Conservation (phyloP, 768 basidiomycete genomes). For the Termitomyces heimii region DNA sequence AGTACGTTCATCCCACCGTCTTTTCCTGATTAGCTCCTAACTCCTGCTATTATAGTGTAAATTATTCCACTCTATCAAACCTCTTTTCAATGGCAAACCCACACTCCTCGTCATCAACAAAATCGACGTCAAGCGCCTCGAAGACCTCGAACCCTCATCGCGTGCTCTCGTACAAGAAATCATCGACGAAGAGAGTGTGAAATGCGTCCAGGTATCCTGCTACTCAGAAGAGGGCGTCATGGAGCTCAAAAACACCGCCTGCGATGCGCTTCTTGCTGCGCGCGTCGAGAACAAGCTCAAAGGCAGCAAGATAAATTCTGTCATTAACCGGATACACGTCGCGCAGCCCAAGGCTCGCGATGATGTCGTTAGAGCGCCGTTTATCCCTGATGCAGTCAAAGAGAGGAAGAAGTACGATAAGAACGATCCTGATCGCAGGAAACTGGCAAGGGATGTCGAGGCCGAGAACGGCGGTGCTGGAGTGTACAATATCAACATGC, state of each 20-base stretch:
- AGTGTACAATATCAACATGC: constrained; percentile 86
- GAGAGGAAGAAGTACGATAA: constrained; percentile 80
- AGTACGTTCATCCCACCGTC: constrained; percentile 34
- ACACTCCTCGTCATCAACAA: constrained; percentile 96
- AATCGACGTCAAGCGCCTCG: constrained; percentile 86
- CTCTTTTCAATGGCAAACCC: constrained; percentile 91
- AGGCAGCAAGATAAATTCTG: constrained; percentile 85
- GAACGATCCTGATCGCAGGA: constrained; percentile 71
- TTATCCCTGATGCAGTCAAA: constrained; percentile 83
- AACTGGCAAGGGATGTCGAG: constrained; percentile 78
- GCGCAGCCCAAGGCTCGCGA: constrained; percentile 88
- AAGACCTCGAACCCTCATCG: constrained; percentile 73
- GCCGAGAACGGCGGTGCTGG: constrained; percentile 84
- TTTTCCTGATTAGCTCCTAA: not conserved
- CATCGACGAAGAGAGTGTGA: constrained; percentile 64
- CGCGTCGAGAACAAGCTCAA: constrained; percentile 93
- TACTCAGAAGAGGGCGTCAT: constrained; percentile 97
- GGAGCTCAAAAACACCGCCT: constrained; percentile 92
- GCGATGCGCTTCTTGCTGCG: constrained; percentile 91
- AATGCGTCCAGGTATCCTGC: constrained; percentile 83
- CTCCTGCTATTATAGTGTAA: constrained; percentile 63
- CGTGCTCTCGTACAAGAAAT: constrained; percentile 85
- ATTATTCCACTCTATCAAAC: constrained; percentile 99
- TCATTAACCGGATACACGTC: constrained; percentile 95
- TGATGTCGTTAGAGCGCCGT: constrained; percentile 80